These are phyloP conservation scores for Apiospora saccharicola DNA, from an alignment of 2,329 filamentous ascomycete species.

Conservation along the genomic window DNA sequence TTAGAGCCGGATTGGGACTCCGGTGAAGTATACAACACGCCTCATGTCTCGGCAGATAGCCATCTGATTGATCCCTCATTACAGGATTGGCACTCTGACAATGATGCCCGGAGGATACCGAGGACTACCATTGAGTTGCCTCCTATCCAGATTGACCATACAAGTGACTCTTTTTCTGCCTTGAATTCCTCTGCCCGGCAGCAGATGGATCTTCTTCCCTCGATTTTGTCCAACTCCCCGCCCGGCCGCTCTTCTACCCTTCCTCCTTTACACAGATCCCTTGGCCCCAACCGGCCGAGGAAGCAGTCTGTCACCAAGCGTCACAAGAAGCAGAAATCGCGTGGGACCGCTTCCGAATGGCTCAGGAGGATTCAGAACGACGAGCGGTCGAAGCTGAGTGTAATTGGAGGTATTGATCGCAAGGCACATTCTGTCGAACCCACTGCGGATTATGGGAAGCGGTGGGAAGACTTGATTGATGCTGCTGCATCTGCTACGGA, in stretches of 20 bases:
- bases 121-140: conserved; percentile 77
- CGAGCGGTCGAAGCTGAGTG: conserved; percentile 69
- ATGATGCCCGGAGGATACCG: conserved; percentile 68
- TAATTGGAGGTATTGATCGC: conserved; percentile 69
- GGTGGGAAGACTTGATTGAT: conserved; percentile 97
- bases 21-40: conserved; percentile 67
- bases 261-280: conserved; percentile 78
- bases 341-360: conserved; percentile 73
- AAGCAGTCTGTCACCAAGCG: conserved; percentile 89
- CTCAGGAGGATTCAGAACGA: conserved; percentile 65
- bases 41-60: conserved; percentile 22
- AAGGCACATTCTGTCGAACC: conserved; percentile 91
- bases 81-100: conserved; percentile 76
- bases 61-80: conserved; percentile 27
- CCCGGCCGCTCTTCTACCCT: conserved; percentile 85
- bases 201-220: conserved; percentile 80
- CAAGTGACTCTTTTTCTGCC: conserved; percentile 76
- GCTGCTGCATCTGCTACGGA: conserved; percentile 91
- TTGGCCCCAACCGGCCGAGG: conserved; percentile 75
- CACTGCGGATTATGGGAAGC: conserved; percentile 80
- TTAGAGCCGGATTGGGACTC: conserved; percentile 80
- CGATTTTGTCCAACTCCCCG: conserved; percentile 81
- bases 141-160: conserved; percentile 72
- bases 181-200: conserved; percentile 59
- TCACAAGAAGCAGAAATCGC: conserved; percentile 81